Evolutionary conservation across 2,329 filamentous ascomycete genomes (phyloP), one percentile per base, ranked within the genome.

Genomic region (Xylaria sp.): DNA sequence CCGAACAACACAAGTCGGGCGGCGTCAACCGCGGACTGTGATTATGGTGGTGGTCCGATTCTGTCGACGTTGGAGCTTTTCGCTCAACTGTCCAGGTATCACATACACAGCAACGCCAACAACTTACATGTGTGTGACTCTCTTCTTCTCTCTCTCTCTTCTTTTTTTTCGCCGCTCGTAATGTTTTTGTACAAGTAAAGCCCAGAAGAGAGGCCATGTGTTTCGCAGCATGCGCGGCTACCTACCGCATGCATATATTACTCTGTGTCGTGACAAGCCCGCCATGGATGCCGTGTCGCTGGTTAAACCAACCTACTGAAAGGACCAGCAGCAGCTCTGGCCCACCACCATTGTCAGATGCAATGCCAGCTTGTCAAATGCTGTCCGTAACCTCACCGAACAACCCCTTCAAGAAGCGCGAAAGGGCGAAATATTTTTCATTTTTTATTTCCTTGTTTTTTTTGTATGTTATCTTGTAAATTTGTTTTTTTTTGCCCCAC

Each of bases 1-100:
- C 60, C 58, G 58, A 57, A 58, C 8, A 10, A 42, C 55, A 63
- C 51, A 57, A 57, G 16, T 19, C 56, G 58, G 63, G 63, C 60
- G 60, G 13, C 8, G 46, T 57, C 47, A 53, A 50, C 60, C 46
- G 51, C 53, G 57, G 19, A 39, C 49, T 52, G 30, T 35, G 35
- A 55, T 35, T 39, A 52, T 60, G 55, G 60, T 55, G 44, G 23
- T 59, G 52, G 56, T 60, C 37, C 18, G 55, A 57, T 44, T 44
- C 47, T 11, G 23, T 30, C 23, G 23, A 30, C 4, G 23, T 30
- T 30, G 23, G 23, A 30, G 23, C 23, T 30, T 30, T 30, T 30
- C 23, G 23, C 23, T 30, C 23, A 30, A 30, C 23, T 30, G 23
- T 30, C 23, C 23, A 30, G 23, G 23, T 30, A 30, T 30, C 23